Evolutionary conservation across 805 yeast genomes (phyloP), one percentile per base, ranked within the genome.

Genomic region (Yamadazyma scolyti): DNA sequence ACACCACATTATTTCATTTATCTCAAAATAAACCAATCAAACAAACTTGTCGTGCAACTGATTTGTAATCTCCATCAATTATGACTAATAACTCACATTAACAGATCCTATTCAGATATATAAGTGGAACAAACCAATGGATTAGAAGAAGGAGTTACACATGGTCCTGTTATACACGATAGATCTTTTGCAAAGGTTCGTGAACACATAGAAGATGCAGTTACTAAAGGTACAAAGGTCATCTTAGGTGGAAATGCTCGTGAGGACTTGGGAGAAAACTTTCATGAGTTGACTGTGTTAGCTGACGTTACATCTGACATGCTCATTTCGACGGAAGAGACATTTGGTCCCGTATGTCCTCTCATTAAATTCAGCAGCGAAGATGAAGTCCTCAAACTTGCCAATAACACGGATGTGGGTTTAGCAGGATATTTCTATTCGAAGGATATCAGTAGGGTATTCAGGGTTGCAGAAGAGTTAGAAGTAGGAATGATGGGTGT

Each of bases 401-500:
- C 93, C 15, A 85, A 85, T 56, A 67, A 67, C 39, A 73, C 79
- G 7, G 77, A 73, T 9, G 84, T 76, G 24, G 95, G 94, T 12
- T 69, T 84, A 31, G 90, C 93, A 2, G 85, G 85, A 10, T 85
- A 85, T 53, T 73, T 85, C 55, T 83, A 54, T 62, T 71, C 88
- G 13, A 52, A 64, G 31, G 72, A 80, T 53, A 53, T 77, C 34
- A 51, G 63, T 28, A 68, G 78, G 28, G 64, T 79, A 6, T 68
- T 78, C 56, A 64, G 71, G 33, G 75, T 81, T 6, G 78, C 84
- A 19, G 88, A 82, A 56, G 75, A 66, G 16, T 64, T 85, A 31
- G 77, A 85, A 42, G 76, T 71, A 17, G 95, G 94, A 28, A 85
- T 85, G 94, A 72, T 85, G 31, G 93, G 93, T 24, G 78, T 76